Percentiles rank a stretch among this genome's conserved stretches.
Conservation (phyloP, 768 basidiomycete genomes). For the Tylopilus subfusipes region DNA sequence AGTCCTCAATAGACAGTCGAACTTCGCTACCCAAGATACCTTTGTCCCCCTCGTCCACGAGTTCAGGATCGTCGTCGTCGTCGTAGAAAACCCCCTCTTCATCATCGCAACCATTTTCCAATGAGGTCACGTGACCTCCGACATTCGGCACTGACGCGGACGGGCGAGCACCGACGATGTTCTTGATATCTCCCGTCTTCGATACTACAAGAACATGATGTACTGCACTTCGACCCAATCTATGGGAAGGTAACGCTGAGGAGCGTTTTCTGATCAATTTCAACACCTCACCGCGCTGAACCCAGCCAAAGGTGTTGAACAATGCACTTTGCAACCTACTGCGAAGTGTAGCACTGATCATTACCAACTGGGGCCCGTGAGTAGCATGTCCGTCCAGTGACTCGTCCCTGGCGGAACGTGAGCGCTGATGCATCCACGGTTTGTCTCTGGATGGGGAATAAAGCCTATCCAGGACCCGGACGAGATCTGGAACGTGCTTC, state of each 20-base stretch:
- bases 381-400: constrained; percentile 3
- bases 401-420: constrained; percentile 1
- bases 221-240: constrained; percentile 25
- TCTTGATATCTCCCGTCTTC: constrained; percentile 47
- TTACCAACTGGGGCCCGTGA: constrained; percentile 53
- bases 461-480: constrained; percentile 55
- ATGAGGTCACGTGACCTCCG: neutral
- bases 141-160: constrained; percentile 1
- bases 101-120: neutral
- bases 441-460: constrained; percentile 37
- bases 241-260: constrained; percentile 25
- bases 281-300: constrained; percentile 40
- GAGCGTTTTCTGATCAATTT: constrained; percentile 28
- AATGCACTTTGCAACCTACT: constrained; percentile 40
- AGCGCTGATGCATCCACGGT: neutral
- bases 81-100: constrained; percentile 25
- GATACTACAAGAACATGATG: constrained; percentile 66
- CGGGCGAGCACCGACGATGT: constrained; percentile 47
- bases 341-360: constrained; percentile 70
- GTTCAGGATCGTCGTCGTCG: constrained; percentile 18
- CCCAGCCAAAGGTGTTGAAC: constrained; percentile 56
- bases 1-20: constrained; percentile 2
- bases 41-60: constrained; percentile 19
- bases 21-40: constrained; percentile 12
- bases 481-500: constrained; percentile 57